These are phyloP conservation scores for Fagopyrum esculentum DNA, from an alignment of 148 eudicot species.

Conservation along the genomic window DNA sequence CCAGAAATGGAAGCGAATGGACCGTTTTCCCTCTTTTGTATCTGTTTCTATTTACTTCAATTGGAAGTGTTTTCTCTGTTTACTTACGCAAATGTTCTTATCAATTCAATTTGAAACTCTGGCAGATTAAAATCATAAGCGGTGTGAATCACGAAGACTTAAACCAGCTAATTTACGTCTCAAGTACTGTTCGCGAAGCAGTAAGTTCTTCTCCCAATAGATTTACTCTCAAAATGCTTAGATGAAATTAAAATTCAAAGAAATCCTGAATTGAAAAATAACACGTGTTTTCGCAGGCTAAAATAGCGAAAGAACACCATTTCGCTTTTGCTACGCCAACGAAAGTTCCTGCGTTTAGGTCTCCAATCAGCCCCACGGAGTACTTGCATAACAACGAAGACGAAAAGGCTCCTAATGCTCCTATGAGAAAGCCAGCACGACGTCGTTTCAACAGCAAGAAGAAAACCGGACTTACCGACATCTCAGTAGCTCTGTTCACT, in stretches of 20 bases:
- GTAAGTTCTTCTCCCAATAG: background rate
- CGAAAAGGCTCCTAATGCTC: slow-evolving; percentile 56
- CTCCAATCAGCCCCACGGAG: slow-evolving; percentile 16
- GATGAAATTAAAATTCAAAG: background rate
- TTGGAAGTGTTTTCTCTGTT: slow-evolving; percentile 3
- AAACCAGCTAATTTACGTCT: slow-evolving; percentile 14
- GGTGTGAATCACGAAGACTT: slow-evolving; percentile 15
- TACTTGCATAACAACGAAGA: slow-evolving; percentile 11
- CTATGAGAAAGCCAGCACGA: slow-evolving; percentile 25
- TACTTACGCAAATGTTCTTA: background rate
- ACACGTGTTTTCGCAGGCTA: background rate
- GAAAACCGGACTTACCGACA: slow-evolving; percentile 14
- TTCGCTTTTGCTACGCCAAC: slow-evolving; percentile 13
- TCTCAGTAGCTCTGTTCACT: slow-evolving; percentile 49
- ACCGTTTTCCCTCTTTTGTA: background rate
- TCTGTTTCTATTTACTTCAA: background rate
- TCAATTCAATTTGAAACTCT: background rate
- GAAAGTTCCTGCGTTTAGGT: slow-evolving; percentile 2
- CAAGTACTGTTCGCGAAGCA: slow-evolving; percentile 1
- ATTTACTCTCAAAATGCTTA: too few relatives aligned
- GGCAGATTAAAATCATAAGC: slow-evolving; percentile 12
- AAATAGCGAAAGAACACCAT: background rate
- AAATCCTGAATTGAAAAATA: background rate
- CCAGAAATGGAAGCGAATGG: background rate
- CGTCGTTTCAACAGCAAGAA: slow-evolving; percentile 10